A percentile compares a stretch with the other conserved stretches of the same genome.
Conservation (phyloP, 768 basidiomycete genomes). For the Crucibulum laeve region DNA sequence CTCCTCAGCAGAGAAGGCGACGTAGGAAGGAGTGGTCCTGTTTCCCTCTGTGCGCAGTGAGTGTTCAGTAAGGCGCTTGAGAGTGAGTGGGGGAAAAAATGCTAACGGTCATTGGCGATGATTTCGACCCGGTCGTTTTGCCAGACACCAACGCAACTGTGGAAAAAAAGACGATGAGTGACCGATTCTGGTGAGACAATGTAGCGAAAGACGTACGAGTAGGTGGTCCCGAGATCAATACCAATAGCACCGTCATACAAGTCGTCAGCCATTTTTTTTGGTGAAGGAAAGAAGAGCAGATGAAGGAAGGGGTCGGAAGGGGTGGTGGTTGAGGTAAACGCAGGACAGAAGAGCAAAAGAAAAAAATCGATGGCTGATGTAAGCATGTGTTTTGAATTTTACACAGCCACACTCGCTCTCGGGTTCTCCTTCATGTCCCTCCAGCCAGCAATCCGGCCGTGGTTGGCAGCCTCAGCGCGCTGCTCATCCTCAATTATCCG, state of each 20-base stretch:
- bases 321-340: slow-evolving; percentile 33
- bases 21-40: slow-evolving; percentile 98
- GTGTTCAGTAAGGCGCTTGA: slow-evolving; percentile 1
- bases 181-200: slow-evolving; percentile 3
- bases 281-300: slow-evolving; percentile 22
- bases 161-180: slow-evolving; percentile 14
- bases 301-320: slow-evolving; percentile 22
- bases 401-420: slow-evolving; percentile 38
- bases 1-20: slow-evolving; percentile 95
- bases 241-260: slow-evolving; percentile 95
- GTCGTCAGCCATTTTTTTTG: slow-evolving; percentile 77
- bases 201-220: slow-evolving; percentile 62
- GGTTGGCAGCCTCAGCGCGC: slow-evolving; percentile 29
- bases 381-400: slow-evolving; percentile 37
- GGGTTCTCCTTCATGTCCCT: slow-evolving; percentile 29
- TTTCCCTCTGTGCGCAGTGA: slow-evolving; percentile 72
- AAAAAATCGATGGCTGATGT: slow-evolving; percentile 57
- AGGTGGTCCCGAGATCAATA: slow-evolving; percentile 96
- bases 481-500: slow-evolving; percentile 14
- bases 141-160: slow-evolving; percentile 97
- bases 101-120: slow-evolving; percentile 93
- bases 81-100: not conserved
- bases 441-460: slow-evolving; percentile 29
- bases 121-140: slow-evolving; percentile 99
- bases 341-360: slow-evolving; percentile 32